phyloP scores from a whole-genome alignment of 164 flowering plant species.

The Brasenia schreberi region DNA sequence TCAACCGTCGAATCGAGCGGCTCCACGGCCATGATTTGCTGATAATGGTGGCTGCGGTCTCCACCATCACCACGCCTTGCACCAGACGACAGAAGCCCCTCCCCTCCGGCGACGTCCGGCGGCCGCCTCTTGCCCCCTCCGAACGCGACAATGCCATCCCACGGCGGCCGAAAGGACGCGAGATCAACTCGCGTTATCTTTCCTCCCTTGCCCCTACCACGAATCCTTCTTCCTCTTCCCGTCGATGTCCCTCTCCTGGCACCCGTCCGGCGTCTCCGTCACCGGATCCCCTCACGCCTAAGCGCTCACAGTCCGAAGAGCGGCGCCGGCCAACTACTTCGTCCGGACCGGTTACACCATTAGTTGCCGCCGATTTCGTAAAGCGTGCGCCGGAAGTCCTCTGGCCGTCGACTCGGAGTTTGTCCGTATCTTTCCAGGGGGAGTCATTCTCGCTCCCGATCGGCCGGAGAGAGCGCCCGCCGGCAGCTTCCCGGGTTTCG shows the following conservation, averaged over 20 bases:
- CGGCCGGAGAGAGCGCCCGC: constrained; percentile 48
- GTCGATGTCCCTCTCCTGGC: not conserved
- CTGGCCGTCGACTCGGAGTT: constrained; percentile 66
- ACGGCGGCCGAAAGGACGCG: not conserved
- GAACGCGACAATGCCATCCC: too few species aligned
- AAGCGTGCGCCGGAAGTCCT: constrained; percentile 52
- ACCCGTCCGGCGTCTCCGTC: not conserved
- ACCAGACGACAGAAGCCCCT: not conserved
- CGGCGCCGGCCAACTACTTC: not conserved
- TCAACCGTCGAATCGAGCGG: not conserved
- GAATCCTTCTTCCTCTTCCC: not conserved
- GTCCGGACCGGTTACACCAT: not conserved
- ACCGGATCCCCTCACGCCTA: not conserved
- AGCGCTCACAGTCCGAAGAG: not conserved
- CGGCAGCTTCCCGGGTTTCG: constrained; percentile 9
- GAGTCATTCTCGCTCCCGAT: constrained; percentile 85
- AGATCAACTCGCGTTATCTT: not conserved
- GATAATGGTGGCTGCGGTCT: not conserved
- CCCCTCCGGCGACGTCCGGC: not conserved
- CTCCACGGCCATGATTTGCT: not conserved
- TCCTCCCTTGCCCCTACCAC: not conserved
- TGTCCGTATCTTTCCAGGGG: constrained; percentile 94
- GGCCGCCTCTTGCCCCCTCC: not conserved
- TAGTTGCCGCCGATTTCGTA: not conserved
- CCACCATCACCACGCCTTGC: not conserved